These are phyloP conservation scores for Senna siamea DNA, from an alignment of 306 rosid genomes.

Conservation along the genomic window DNA sequence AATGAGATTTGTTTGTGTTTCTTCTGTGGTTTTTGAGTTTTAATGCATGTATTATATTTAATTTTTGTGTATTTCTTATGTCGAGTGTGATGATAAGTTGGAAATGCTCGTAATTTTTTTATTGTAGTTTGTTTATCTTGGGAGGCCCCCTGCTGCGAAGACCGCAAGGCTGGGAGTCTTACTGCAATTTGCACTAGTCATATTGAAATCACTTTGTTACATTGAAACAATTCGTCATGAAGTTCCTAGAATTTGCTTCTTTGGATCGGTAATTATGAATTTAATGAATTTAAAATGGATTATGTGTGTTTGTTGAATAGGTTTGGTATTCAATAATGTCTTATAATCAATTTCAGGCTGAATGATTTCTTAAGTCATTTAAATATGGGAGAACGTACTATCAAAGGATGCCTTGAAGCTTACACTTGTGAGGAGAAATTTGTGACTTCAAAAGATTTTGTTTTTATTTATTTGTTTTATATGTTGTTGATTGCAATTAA, in stretches of 20 bases:
- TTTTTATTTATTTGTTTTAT: background rate
- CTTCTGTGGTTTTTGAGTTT: background rate
- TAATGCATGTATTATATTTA: background rate
- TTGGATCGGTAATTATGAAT: slow-evolving; percentile 69
- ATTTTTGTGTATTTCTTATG: background rate
- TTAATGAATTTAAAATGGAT: slow-evolving; percentile 23
- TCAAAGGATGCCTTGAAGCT: slow-evolving; percentile 91
- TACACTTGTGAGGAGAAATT: slow-evolving; percentile 77
- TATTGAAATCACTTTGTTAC: slow-evolving; percentile 1
- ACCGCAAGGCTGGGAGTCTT: slow-evolving; percentile 15
- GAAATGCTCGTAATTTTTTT: background rate
- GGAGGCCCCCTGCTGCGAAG: slow-evolving; percentile 3
- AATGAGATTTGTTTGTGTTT: background rate
- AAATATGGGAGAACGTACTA: slow-evolving; percentile 90
- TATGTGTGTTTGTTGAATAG: slow-evolving; percentile 2
- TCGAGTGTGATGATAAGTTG: background rate
- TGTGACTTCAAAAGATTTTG: background rate
- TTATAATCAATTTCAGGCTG: slow-evolving; percentile 50
- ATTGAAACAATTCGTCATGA: slow-evolving; percentile 52
- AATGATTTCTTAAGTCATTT: slow-evolving; percentile 72
- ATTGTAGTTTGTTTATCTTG: slow-evolving; percentile 1
- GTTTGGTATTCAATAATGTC: background rate
- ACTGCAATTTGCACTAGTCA: slow-evolving; percentile 12
- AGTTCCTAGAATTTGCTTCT: slow-evolving; percentile 83
- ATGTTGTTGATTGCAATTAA: slow-evolving; percentile 26